Evolutionary conservation across 352 stramenopile genomes (phyloP).

Genomic region (Aphanomyces astaci): DNA sequence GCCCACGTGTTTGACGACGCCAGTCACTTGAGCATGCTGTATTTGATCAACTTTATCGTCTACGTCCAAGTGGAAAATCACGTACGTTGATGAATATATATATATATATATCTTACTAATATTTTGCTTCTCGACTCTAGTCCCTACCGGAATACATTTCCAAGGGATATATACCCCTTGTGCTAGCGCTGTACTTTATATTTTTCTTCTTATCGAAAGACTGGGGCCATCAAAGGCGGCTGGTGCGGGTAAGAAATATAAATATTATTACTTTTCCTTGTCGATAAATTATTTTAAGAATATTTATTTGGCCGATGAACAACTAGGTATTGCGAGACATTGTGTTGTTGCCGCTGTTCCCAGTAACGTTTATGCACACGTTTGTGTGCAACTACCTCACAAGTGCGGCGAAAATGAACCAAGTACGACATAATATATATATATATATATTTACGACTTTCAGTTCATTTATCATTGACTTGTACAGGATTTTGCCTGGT

Average conservation of each 20-base stretch:
- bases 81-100: background rate
- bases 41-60: constrained; percentile 88
- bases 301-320: no score
- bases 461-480: no score
- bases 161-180: constrained; percentile 86
- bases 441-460: no score
- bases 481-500: constrained; percentile 75
- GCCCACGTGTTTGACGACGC: constrained; percentile 91
- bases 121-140: no score
- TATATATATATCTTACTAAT: no score
- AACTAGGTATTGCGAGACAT: constrained; percentile 60
- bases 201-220: constrained; percentile 88
- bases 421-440: constrained; percentile 33
- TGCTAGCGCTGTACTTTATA: constrained; percentile 87
- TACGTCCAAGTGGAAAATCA: constrained; percentile 90
- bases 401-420: constrained; percentile 72
- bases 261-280: no score
- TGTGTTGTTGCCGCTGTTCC: constrained; percentile 83
- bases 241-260: constrained; percentile 85
- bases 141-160: constrained; percentile 29
- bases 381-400: constrained; percentile 85
- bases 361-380: constrained; percentile 91
- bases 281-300: no score
- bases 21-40: constrained; percentile 94
- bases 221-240: constrained; percentile 66